These are phyloP conservation scores for Aspergillus novofumigatus DNA, from an alignment of 2,329 filamentous ascomycete genomes.

Conservation along the genomic window DNA sequence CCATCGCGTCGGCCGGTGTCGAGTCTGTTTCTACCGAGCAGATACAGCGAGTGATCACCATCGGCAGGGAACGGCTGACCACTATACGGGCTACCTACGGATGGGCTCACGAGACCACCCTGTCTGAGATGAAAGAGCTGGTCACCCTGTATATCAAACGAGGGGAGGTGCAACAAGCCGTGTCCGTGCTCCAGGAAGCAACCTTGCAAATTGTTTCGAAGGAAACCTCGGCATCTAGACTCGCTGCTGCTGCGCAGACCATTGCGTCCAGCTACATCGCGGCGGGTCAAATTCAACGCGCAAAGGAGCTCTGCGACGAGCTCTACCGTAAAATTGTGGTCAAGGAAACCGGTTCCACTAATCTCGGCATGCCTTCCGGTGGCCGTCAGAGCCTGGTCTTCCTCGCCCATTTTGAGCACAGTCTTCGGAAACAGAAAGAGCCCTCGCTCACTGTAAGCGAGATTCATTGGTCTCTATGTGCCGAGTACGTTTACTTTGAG, in stretches of 20 bases:
- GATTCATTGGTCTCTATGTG: constrained; percentile 40
- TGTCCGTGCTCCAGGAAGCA: constrained; percentile 31
- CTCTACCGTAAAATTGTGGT: constrained; percentile 38
- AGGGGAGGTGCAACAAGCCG: constrained; percentile 27
- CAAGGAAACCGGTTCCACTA: constrained; percentile 28
- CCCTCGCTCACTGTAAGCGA: constrained; percentile 33
- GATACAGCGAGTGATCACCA: constrained; percentile 26
- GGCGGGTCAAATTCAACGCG: constrained; percentile 30
- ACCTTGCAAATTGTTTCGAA: constrained; percentile 30
- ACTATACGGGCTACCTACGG: constrained; percentile 30
- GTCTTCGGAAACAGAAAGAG: constrained; percentile 19
- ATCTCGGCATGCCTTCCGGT: constrained; percentile 28
- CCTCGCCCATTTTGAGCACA: constrained; percentile 43
- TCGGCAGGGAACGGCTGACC: constrained; percentile 28
- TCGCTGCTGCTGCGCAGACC: constrained; percentile 32
- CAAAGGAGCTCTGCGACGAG: constrained; percentile 32
- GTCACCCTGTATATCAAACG: constrained; percentile 33
- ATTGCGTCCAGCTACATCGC: constrained; percentile 37
- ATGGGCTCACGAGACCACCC: constrained; percentile 39
- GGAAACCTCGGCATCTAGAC: constrained; percentile 26
- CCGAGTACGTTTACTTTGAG: constrained; percentile 37
- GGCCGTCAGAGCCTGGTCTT: constrained; percentile 36
- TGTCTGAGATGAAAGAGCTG: constrained; percentile 35
- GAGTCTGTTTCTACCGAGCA: constrained; percentile 26
- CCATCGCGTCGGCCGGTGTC: constrained; percentile 15